Evolutionary conservation across 805 yeast genomes (phyloP), one percentile per base, ranked within the genome.

Genomic region (Zygotorulaspora danielsina): DNA sequence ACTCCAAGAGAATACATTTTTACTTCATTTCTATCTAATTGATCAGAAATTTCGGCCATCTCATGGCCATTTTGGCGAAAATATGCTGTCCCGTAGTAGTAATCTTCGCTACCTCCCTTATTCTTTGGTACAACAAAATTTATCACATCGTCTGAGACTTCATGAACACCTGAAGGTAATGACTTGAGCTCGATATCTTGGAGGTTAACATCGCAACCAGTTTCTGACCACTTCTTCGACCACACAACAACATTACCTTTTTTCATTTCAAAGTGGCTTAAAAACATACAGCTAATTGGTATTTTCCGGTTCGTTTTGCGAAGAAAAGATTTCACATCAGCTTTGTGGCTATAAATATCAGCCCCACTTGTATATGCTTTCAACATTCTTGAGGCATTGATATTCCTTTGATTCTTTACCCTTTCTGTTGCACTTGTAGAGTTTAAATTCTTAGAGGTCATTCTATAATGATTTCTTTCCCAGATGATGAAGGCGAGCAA

Each of bases 141-240:
- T 1, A 81, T 66, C 2, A 75, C 72, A 51, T 81, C 88, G 10
- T 58, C 56, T 2, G 67, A 65, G 3, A 45, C 40, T 10, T 73
- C 68, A 51, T 81, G 88, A 2, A 79, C 63, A 1, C 89, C 87
- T 0, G 85, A 78, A 0, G 88, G 88, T 31, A 81, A 60, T n/a
- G 79, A 66, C 47, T 77, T 75, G 60, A 71, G 81, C 57, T 81
- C 88, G 3, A 81, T 53, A 9, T 72, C 71, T 20, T 66, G 58
- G 18, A 76, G 51, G 20, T 45, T 21, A 16, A 38, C 30, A 13
- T 46, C 35, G 8, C 39, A 35, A 2, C 42, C 29, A 10, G 31
- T 40, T 16, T 41, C 47, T 30, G 46, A 36, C 19, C 42, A 31
- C 15, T 33, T 44, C 20, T 51, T 41, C n/a, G 56, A 49, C 61